phyloP scores from a whole-genome alignment of 257 asterid species.

The Gentiana straminea region DNA sequence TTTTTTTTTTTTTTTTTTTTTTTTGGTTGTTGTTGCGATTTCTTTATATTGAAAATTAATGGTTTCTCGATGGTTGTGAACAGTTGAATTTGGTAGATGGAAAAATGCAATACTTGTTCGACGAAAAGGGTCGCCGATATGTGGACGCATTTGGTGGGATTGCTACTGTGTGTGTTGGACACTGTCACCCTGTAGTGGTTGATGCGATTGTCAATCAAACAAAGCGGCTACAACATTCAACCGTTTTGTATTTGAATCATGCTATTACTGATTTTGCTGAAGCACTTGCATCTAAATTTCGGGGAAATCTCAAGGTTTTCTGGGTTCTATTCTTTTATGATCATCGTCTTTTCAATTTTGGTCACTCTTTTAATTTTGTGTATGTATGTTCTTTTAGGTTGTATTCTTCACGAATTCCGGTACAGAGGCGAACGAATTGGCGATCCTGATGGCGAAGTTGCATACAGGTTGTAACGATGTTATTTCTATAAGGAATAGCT shows the following conservation, averaged over 20 bases:
- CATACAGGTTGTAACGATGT: conserved; percentile 68
- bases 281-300: conserved; percentile 74
- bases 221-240: conserved; percentile 74
- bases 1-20: neutral
- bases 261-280: conserved; percentile 84
- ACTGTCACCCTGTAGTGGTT: conserved; percentile 90
- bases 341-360: neutral
- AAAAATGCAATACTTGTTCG: conserved; percentile 86
- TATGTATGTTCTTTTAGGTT: conserved; percentile 30
- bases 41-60: neutral
- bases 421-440: conserved; percentile 93
- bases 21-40: neutral
- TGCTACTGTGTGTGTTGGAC: conserved; percentile 86
- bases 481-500: conserved; percentile 72
- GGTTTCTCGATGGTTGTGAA: conserved; percentile 1
- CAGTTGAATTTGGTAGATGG: conserved; percentile 88
- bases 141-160: conserved; percentile 91
- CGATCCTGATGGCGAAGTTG: conserved; percentile 72
- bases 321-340: neutral
- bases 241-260: conserved; percentile 65
- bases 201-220: conserved; percentile 69
- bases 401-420: conserved; percentile 94
- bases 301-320: conserved; percentile 79
- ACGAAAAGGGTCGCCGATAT: conserved; percentile 69
- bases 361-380: no score